Percentiles rank a stretch among this genome's conserved stretches.
Evolutionary conservation across 371 early-diverging fungal genomes (phyloP).

Genomic region (Mortierella sp.): DNA sequence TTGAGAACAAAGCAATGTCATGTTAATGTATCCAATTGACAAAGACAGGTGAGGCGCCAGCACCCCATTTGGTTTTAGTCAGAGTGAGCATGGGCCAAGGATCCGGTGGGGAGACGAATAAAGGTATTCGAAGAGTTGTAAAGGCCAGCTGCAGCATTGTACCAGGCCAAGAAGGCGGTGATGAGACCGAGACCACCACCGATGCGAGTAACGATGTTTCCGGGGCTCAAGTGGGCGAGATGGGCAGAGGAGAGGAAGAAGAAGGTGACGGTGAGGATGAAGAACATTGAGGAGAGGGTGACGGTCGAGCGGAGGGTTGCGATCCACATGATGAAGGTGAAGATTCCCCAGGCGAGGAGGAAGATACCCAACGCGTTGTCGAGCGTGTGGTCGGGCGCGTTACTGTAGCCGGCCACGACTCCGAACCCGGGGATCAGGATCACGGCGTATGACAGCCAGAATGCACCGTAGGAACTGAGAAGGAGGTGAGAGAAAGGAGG

Average conservation of each 20-base stretch:
- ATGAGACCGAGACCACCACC: constrained; percentile 80
- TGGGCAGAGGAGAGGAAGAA: constrained; percentile 69
- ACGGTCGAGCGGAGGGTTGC: constrained; percentile 75
- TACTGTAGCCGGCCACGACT: constrained; percentile 61
- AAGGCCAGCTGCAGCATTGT: constrained; percentile 76
- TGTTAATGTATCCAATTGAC: neutral
- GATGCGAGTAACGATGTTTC: constrained; percentile 44
- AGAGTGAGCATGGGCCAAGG: constrained; percentile 26
- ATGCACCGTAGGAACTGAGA: constrained; percentile 76
- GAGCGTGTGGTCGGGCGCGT: constrained; percentile 56
- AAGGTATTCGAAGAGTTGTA: constrained; percentile 69
- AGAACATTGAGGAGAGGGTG: constrained; percentile 72
- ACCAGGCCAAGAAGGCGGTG: constrained; percentile 80
- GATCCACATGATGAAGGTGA: constrained; percentile 74
- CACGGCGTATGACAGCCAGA: constrained; percentile 82
- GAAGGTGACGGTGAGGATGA: constrained; percentile 74
- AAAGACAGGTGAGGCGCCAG: neutral
- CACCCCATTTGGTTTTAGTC: constrained; percentile 9
- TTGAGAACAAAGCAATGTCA: neutral
- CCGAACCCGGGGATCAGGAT: constrained; percentile 73
- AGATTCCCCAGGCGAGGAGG: constrained; percentile 77
- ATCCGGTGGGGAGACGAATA: constrained; percentile 70
- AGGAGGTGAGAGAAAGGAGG: neutral
- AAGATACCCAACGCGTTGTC: constrained; percentile 77
- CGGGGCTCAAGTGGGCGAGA: constrained; percentile 55